Percentiles rank a stretch among this genome's conserved stretches.
Conservation (phyloP, 805 yeast species). For the Sporopachydermia lactativora region DNA sequence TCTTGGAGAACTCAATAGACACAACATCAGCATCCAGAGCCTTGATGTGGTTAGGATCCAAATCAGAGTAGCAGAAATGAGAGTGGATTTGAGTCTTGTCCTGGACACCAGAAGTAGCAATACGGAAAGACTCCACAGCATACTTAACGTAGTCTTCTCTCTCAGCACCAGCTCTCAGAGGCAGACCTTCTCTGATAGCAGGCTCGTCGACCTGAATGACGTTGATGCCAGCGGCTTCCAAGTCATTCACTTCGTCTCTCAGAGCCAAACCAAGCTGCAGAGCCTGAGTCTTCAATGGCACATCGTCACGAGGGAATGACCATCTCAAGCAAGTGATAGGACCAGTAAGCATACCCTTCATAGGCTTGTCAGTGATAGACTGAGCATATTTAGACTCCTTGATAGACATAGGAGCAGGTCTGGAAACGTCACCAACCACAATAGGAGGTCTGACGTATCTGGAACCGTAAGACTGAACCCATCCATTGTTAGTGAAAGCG, state of each 20-base stretch:
- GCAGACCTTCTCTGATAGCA: slow-evolving; percentile 99
- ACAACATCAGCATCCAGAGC: slow-evolving; percentile 99
- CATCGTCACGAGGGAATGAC: slow-evolving; percentile 99
- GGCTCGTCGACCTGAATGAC: slow-evolving; percentile 99
- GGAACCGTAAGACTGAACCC: slow-evolving; percentile 99
- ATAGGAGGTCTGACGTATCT: slow-evolving; percentile 99
- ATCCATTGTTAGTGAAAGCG: slow-evolving; percentile 97
- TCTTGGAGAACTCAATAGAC: slow-evolving; percentile 98
- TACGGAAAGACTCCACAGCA: slow-evolving; percentile 99
- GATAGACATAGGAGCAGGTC: slow-evolving; percentile 97
- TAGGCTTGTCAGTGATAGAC: slow-evolving; percentile 86
- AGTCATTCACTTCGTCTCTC: slow-evolving; percentile 96
- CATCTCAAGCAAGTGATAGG: slow-evolving; percentile 99
- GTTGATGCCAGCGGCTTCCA: slow-evolving; percentile 95
- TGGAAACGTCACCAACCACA: slow-evolving; percentile 96
- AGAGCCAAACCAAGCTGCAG: slow-evolving; percentile 94
- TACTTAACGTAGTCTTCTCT: slow-evolving; percentile 92
- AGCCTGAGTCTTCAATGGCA: slow-evolving; percentile 85
- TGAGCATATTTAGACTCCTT: slow-evolving; percentile 99
- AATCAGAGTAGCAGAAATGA: slow-evolving; percentile 99
- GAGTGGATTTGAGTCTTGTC: slow-evolving; percentile 97
- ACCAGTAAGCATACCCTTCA: slow-evolving; percentile 99
- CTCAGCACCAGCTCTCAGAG: slow-evolving; percentile 95
- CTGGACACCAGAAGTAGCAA: slow-evolving; percentile 95
- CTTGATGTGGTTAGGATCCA: slow-evolving; percentile 99